These are phyloP conservation scores for Metschnikowia gelsemii DNA, from an alignment of 805 yeast genomes.

Conservation along the genomic window DNA sequence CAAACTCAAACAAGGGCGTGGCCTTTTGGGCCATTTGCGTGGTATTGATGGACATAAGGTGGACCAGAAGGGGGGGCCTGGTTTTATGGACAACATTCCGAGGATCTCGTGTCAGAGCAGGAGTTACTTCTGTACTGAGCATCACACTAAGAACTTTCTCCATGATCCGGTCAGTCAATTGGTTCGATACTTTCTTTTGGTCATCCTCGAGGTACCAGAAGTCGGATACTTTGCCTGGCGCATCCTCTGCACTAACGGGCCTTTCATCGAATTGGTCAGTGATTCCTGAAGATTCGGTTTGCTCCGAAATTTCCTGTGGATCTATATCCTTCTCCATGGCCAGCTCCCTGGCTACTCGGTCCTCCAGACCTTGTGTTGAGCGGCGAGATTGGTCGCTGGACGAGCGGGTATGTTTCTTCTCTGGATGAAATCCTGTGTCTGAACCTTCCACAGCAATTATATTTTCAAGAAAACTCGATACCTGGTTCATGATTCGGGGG, in stretches of 20 bases:
- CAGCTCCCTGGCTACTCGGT: constrained; percentile 1
- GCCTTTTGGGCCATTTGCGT: constrained; percentile 61
- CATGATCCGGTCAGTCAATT: constrained; percentile 63
- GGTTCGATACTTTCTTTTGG: constrained; percentile 24
- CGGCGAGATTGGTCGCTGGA: constrained; percentile 5
- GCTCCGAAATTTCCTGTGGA: too few species aligned
- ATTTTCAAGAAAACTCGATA: constrained; percentile 38
- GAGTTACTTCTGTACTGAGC: constrained; percentile 48
- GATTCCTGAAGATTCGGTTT: too few species aligned
- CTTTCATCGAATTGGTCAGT: too few species aligned
- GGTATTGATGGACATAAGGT: constrained; percentile 65
- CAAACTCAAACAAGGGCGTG: constrained; percentile 56
- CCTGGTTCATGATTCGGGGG: constrained; percentile 40
- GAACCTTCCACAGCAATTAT: constrained; percentile 31
- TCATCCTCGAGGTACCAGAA: constrained; percentile 29
- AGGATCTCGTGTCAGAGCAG: constrained; percentile 38
- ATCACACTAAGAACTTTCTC: constrained; percentile 73
- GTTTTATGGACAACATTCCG: constrained; percentile 60
- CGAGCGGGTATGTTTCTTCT: not conserved
- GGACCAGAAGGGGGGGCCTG: constrained; percentile 71
- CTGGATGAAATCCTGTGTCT: not conserved
- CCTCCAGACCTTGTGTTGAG: constrained; percentile 8
- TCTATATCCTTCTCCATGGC: not conserved
- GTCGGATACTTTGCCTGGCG: constrained; percentile 23
- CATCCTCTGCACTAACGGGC: too few species aligned